phyloP scores from a whole-genome alignment of 116 monocot species.

The Cymodocea nodosa region DNA sequence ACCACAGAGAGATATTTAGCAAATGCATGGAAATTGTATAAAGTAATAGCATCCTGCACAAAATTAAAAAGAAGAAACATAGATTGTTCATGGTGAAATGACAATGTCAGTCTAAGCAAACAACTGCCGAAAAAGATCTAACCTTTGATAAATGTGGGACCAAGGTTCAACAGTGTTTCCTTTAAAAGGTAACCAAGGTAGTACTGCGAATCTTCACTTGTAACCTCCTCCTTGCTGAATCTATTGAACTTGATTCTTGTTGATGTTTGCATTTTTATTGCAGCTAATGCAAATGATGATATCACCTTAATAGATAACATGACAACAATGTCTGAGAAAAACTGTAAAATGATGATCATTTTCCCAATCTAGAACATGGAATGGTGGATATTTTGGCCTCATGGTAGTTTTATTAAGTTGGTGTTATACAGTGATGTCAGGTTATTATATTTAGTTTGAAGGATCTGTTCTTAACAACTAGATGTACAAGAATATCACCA shows the following conservation, averaged over 20 bases:
- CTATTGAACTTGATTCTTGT: constrained; percentile 23
- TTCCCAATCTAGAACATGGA: neutral
- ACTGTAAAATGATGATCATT: neutral
- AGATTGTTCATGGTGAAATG: neutral
- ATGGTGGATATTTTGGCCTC: too few species aligned
- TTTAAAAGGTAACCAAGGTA: constrained; percentile 62
- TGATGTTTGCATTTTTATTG: constrained; percentile 37
- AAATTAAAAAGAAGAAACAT: neutral
- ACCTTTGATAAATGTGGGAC: constrained; percentile 97
- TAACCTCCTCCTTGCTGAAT: constrained; percentile 6
- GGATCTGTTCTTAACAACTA: too few species aligned
- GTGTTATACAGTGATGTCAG: too few species aligned
- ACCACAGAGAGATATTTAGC: constrained; percentile 12
- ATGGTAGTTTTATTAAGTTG: too few species aligned
- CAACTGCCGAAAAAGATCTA: constrained; percentile 2
- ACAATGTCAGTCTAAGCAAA: neutral
- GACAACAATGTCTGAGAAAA: neutral
- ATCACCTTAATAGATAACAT: constrained; percentile 36
- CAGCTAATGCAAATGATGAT: constrained; percentile 50
- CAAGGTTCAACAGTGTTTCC: constrained; percentile 74
- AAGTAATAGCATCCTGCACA: neutral
- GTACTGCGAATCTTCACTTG: constrained; percentile 22
- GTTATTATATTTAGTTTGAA: too few species aligned
- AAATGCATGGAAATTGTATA: neutral
- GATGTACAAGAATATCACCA: too few species aligned